Base-by-base conservation (phyloP, 176 grass and related monocot genomes). In the Cocos nucifera region DNA sequence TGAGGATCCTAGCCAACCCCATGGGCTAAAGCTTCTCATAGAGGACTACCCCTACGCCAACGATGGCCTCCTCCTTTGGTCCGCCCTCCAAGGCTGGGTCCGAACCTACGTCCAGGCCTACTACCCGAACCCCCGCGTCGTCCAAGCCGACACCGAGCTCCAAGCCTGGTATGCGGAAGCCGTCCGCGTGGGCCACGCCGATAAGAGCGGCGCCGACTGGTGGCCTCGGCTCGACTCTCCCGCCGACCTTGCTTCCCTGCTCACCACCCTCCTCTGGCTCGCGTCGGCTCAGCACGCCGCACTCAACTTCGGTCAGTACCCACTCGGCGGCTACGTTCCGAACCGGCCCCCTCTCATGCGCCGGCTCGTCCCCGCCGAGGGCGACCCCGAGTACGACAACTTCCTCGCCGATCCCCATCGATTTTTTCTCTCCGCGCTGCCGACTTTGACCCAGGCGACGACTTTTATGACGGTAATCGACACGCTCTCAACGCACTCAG, bases 401-500 rank as follows among this genome's bases (percentile, higher is more conserved):
- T 71, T 98, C 44, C 49, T 80, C 29, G 70, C 79, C 0, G 88
- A 92, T 63, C 93, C 93, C 23, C 87, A 88, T 54, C 66, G 79
- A 16, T 98, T 83, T 80, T 98, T 83, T 65, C 82, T 98, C 4
- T 89, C 93, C 17, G 78, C 93, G 77, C 75, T 98, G 66, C 93
- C 93, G 61, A 82, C 82, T 77, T 69, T 98, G 5, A 88, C 78
- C 54, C 88, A 98, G 76, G 63, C 80, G 25, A 98, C 93, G 1
- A 98, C 87, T 0, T 98, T 98, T 80, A 88, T 98, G 87, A 98
- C 93, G 6, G 88, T 98, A 48, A 98, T 98, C 62, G 93, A 98
- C 82, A 98, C 93, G 35, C 80, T 98, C 2, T 98, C 93, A 17
- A 98, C 93, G 30, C 93, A 98, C 79, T 98, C 93, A 3, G 83